Evolutionary conservation across 495 filamentous ascomycete species (phyloP).

Genomic region (Aspergillus avenaceus): DNA sequence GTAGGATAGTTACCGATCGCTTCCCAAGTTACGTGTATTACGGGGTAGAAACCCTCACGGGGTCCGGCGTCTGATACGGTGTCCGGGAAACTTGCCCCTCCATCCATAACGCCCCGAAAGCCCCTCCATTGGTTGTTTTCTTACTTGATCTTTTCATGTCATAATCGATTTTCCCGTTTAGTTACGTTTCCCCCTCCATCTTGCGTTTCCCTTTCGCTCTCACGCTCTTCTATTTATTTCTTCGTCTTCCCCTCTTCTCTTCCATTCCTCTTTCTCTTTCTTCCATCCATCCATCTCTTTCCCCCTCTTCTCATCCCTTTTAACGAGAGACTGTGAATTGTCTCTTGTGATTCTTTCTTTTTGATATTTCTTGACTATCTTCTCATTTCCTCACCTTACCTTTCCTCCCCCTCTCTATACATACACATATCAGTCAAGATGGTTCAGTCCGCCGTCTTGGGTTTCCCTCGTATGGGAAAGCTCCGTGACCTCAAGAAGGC

Average conservation of each 20-base stretch:
- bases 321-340: constrained; percentile 13
- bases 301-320: constrained; percentile 2
- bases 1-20: no score
- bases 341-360: constrained; percentile 10
- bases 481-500: constrained; percentile 99
- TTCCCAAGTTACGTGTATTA: not conserved
- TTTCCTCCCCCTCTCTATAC: constrained; percentile 12
- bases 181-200: constrained; percentile 23
- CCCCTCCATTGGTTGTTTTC: constrained; percentile 23
- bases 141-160: constrained; percentile 1
- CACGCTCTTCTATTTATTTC: constrained; percentile 10
- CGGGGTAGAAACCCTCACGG: not conserved
- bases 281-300: constrained; percentile 2
- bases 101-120: constrained; percentile 4
- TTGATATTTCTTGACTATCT: constrained; percentile 10
- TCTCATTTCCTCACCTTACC: constrained; percentile 11
- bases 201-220: constrained; percentile 16
- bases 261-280: constrained; percentile 7
- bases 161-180: not conserved
- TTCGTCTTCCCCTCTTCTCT: constrained; percentile 9
- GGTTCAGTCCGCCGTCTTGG: constrained; percentile 79
- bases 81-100: not conserved
- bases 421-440: constrained; percentile 53
- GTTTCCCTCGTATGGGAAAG: constrained; percentile 92
- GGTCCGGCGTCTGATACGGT: no score